phyloP scores from a whole-genome alignment of 371 early-diverging fungal species.

The Haplosporangium sp. region DNA sequence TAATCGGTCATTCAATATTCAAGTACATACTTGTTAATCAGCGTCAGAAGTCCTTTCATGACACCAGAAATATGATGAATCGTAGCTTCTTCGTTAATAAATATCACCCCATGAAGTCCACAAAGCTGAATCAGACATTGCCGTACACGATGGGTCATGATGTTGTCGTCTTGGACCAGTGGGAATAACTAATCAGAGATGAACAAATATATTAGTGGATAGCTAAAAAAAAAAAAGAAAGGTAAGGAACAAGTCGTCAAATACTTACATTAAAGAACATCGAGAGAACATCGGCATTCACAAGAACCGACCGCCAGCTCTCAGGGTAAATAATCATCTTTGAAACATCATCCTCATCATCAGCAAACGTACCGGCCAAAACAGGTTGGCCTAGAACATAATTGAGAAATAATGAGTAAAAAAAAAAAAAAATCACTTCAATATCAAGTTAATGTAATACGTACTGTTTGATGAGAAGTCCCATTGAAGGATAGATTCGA shows the following conservation, averaged over 20 bases:
- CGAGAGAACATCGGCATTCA: slow-evolving; percentile 66
- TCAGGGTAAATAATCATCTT: slow-evolving; percentile 62
- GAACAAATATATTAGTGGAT: not conserved
- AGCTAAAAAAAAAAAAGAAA: not conserved
- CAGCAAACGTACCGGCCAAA: slow-evolving; percentile 56
- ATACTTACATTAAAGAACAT: slow-evolving; percentile 67
- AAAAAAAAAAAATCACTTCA: no score
- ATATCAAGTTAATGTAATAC: slow-evolving; percentile 1
- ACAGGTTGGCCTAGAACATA: slow-evolving; percentile 36
- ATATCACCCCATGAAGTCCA: slow-evolving; percentile 76
- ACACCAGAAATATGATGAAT: slow-evolving; percentile 63
- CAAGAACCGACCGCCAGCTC: slow-evolving; percentile 61
- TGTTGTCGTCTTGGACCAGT: slow-evolving; percentile 63
- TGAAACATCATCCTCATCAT: slow-evolving; percentile 63
- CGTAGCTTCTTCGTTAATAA: slow-evolving; percentile 60
- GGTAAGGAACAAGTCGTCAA: no score
- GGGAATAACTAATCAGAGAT: slow-evolving; percentile 46
- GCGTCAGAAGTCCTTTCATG: slow-evolving; percentile 66
- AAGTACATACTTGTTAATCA: slow-evolving; percentile 66
- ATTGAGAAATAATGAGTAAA: not conserved
- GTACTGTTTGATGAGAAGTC: slow-evolving; percentile 70
- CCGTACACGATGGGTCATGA: slow-evolving; percentile 65
- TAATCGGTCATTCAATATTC: slow-evolving; percentile 58
- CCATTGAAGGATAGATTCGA: slow-evolving; percentile 77
- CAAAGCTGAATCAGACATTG: slow-evolving; percentile 79